phyloP scores from a whole-genome alignment of 2,329 filamentous ascomycete genomes.

The Pseudocercospora crystallina region DNA sequence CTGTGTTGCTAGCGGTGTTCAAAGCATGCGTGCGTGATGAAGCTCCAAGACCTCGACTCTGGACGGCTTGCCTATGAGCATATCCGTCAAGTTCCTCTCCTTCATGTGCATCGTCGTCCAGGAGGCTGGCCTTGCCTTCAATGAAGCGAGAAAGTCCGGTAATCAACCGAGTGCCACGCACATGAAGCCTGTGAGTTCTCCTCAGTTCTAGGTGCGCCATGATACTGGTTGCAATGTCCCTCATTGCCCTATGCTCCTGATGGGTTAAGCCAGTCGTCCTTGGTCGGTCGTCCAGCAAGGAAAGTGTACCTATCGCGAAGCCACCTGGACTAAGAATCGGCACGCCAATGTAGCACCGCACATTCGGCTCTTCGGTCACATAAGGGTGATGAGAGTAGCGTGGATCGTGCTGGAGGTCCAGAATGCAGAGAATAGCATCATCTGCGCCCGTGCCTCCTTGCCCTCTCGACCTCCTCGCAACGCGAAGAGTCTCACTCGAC shows the following conservation, averaged over 20 bases:
- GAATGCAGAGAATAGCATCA: slow-evolving; percentile 34
- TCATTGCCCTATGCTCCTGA: slow-evolving; percentile 54
- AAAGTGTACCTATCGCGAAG: slow-evolving; percentile 59
- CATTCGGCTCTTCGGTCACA: slow-evolving; percentile 24
- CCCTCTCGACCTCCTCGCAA: slow-evolving; percentile 3
- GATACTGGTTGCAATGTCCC: slow-evolving; percentile 57
- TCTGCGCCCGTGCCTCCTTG: not conserved
- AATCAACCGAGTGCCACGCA: slow-evolving; percentile 53
- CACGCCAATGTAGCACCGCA: slow-evolving; percentile 57
- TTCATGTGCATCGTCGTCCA: slow-evolving; percentile 4
- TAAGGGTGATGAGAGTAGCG: slow-evolving; percentile 26
- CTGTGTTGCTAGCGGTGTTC: slow-evolving; percentile 9
- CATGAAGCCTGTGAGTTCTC: slow-evolving; percentile 52
- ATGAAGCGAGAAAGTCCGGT: slow-evolving; percentile 54
- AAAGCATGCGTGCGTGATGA: slow-evolving; percentile 8
- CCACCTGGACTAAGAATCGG: slow-evolving; percentile 60
- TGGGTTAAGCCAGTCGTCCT: slow-evolving; percentile 48
- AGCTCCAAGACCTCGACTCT: not conserved
- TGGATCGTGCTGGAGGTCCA: slow-evolving; percentile 24
- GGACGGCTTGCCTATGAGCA: not conserved
- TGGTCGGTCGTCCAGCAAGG: slow-evolving; percentile 57
- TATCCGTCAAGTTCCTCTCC: not conserved
- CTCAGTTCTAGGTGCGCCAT: slow-evolving; percentile 62
- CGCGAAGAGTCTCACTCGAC: slow-evolving; percentile 36
- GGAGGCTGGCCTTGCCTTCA: slow-evolving; percentile 32